phyloP scores from a whole-genome alignment of 2,329 filamentous ascomycete species.

The Aspergillus persii region DNA sequence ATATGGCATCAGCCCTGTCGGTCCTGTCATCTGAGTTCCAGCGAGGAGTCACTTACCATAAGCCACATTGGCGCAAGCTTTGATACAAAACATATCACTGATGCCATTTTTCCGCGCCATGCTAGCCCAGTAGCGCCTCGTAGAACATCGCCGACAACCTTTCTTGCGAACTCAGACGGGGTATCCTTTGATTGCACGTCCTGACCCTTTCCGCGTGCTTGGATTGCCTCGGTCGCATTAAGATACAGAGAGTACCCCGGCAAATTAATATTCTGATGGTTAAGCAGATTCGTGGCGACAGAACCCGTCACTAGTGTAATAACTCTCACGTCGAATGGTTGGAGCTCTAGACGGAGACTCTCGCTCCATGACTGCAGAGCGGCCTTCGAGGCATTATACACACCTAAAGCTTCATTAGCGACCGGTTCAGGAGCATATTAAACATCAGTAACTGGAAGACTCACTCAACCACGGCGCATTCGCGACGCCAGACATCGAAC shows the following conservation, averaged over 20 bases:
- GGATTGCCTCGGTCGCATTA: conserved; percentile 1
- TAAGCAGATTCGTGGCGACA: conserved; percentile 7
- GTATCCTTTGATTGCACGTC: conserved; percentile 3
- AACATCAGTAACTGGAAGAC: neutral
- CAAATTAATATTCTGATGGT: neutral
- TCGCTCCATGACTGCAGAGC: conserved; percentile 17
- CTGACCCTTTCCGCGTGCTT: neutral
- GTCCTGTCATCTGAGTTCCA: neutral
- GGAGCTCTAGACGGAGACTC: conserved; percentile 23
- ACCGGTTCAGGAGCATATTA: neutral
- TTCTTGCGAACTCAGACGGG: conserved; percentile 2
- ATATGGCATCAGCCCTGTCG: neutral
- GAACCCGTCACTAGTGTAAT: conserved; percentile 30
- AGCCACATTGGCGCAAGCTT: neutral
- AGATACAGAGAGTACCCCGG: conserved; percentile 6
- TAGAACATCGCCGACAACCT: conserved; percentile 3
- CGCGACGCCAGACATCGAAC: conserved; percentile 17
- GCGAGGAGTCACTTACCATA: neutral
- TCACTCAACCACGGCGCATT: conserved; percentile 30
- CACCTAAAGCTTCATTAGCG: conserved; percentile 6
- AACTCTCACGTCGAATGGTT: conserved; percentile 7
- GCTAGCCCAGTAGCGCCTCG: neutral
- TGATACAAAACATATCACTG: conserved; percentile 1
- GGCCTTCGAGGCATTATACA: conserved; percentile 23
- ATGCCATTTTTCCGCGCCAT: conserved; percentile 8